phyloP scores from a whole-genome alignment of 768 basidiomycete genomes.

The Rhodotorula taiwanensis region DNA sequence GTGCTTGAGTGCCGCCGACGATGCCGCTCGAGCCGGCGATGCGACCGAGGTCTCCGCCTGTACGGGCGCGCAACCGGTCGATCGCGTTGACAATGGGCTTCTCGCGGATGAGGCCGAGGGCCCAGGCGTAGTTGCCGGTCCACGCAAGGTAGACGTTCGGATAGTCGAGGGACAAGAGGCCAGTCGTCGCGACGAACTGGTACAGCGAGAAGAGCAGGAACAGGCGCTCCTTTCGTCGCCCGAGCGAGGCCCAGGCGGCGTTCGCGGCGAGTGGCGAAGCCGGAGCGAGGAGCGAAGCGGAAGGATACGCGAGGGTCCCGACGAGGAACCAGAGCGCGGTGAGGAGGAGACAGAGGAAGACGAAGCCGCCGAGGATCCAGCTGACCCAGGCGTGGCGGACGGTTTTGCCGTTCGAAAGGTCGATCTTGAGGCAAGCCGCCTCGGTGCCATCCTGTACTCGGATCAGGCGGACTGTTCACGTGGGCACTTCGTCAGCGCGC shows the following conservation, averaged over 20 bases:
- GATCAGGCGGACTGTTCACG: constrained; percentile 19
- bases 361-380: constrained; percentile 65
- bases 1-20: constrained; percentile 35
- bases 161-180: constrained; percentile 76
- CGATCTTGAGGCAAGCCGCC: constrained; percentile 85
- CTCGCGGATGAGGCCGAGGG: constrained; percentile 62
- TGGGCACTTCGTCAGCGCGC: too few species aligned
- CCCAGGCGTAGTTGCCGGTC: constrained; percentile 81
- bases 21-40: constrained; percentile 20
- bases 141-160: constrained; percentile 74
- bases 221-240: constrained; percentile 52
- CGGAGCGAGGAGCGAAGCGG: constrained; percentile 31
- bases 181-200: constrained; percentile 72
- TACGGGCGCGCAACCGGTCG: constrained; percentile 69
- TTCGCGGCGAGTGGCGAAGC: constrained; percentile 47
- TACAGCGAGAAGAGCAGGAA: constrained; percentile 75
- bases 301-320: constrained; percentile 46
- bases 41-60: constrained; percentile 67
- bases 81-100: constrained; percentile 66
- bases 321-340: constrained; percentile 53
- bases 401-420: constrained; percentile 84
- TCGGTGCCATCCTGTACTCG: constrained; percentile 48
- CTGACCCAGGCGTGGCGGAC: constrained; percentile 65
- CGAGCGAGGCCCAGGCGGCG: constrained; percentile 49
- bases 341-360: constrained; percentile 50